phyloP scores from a whole-genome alignment of 495 filamentous ascomycete species.

The Bacidia rubella region DNA sequence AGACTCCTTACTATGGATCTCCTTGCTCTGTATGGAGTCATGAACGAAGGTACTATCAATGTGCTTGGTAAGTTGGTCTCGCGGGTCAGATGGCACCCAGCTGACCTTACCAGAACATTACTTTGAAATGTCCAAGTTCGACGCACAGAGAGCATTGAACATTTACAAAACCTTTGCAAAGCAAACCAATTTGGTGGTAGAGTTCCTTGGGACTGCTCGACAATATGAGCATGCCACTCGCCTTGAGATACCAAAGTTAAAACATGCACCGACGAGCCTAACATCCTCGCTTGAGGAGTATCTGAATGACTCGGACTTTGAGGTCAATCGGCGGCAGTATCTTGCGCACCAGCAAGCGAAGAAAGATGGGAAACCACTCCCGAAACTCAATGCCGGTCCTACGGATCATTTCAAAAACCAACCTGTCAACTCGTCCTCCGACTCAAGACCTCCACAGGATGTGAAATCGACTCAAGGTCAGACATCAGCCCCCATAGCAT shows the following conservation, averaged over 20 bases:
- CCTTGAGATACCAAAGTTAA: slow-evolving; percentile 90
- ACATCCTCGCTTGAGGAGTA: slow-evolving; percentile 88
- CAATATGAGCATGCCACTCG: slow-evolving; percentile 84
- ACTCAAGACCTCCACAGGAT: slow-evolving; percentile 17
- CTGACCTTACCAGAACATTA: slow-evolving; percentile 58
- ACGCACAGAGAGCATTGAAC: slow-evolving; percentile 79
- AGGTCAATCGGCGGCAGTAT: slow-evolving; percentile 85
- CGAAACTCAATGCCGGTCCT: slow-evolving; percentile 14
- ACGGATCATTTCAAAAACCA: slow-evolving; percentile 18
- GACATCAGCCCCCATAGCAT: slow-evolving; percentile 19
- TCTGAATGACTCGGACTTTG: slow-evolving; percentile 89
- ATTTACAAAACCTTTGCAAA: slow-evolving; percentile 90
- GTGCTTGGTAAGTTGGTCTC: slow-evolving; percentile 56
- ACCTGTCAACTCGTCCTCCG: slow-evolving; percentile 16
- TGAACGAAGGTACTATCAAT: slow-evolving; percentile 97
- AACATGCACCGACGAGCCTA: slow-evolving; percentile 88
- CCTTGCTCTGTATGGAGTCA: slow-evolving; percentile 77
- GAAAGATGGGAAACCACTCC: slow-evolving; percentile 34
- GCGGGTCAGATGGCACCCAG: background rate
- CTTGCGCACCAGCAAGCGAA: slow-evolving; percentile 74
- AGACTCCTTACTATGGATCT: slow-evolving; percentile 83
- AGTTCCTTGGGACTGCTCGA: slow-evolving; percentile 74
- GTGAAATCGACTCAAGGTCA: slow-evolving; percentile 19
- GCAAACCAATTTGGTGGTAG: slow-evolving; percentile 85
- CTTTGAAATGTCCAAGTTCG: slow-evolving; percentile 92